Evolutionary conservation across 495 filamentous ascomycete species (phyloP), one percentile per base, ranked within the genome.

Genomic region (Cercophora newfieldiana): DNA sequence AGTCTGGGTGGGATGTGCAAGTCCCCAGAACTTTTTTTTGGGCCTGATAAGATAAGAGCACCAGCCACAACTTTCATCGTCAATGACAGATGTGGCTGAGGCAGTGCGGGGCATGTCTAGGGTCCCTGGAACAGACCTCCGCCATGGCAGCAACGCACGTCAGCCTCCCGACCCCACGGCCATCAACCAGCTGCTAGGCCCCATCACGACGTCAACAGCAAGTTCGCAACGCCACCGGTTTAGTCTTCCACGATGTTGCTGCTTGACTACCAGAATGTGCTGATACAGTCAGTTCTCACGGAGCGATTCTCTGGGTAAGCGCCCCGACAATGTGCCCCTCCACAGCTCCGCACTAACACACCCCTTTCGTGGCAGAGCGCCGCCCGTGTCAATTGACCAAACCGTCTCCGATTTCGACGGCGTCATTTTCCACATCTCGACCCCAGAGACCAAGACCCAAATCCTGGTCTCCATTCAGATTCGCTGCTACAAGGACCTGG

Each of bases 361-460:
- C 31, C 19, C n/a, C 67, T 22, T 49, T 28, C 29, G 31, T 58
- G 66, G 65, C 78, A 97, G 95, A 79, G 87, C 91, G 68, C 80
- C 91, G 56, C 93, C 92, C 51, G 85, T 88, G 51, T 90, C 90
- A 72, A 94, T 99, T 79, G 96, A 98, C 80, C 95, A 99, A 81
- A 89, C 96, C 63, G 94, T 95, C 51, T 97, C 94, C 70, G 95
- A 99, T 76, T 99, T 99, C 75, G 95, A 99, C 77, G 93, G 93
- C 69, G 94, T 97, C 61, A 95, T 90, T 65, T 99, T 97, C 80
- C 95, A 99, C 78, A 89, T 99, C 67, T 97, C 93, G 28, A 99
- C 95, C 7, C 96, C 93, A 30, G 92, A 97, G 72, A 82, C 88
- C 61, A 97, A 96, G 83, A 87, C 92, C 48, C 91, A 93, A 79